phyloP scores from a whole-genome alignment of 352 stramenopile species.

The Phytophthora uliginosa region DNA sequence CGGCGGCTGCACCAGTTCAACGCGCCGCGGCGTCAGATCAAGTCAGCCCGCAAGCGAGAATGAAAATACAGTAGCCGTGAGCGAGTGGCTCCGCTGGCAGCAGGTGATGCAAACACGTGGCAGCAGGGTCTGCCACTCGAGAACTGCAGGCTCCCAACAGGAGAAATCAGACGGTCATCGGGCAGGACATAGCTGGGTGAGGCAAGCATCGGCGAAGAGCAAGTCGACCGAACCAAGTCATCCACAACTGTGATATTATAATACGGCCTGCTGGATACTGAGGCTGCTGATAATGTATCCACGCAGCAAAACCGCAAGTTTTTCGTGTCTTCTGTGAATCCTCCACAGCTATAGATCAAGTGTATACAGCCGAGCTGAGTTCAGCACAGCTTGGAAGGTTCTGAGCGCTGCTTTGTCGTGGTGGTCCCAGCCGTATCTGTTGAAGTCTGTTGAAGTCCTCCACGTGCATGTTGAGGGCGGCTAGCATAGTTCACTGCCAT shows the following conservation, averaged over 20 bases:
- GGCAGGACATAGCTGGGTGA: background rate
- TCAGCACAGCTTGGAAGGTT: background rate
- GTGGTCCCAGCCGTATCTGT: too few relatives aligned
- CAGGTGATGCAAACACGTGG: background rate
- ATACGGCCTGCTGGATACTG: background rate
- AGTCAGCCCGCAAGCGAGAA: slow-evolving; percentile 14
- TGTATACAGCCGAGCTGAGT: too few relatives aligned
- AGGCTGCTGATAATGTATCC: background rate
- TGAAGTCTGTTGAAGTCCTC: background rate
- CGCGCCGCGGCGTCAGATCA: slow-evolving; percentile 15
- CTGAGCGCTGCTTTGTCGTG: background rate
- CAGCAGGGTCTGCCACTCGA: background rate
- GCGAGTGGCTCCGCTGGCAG: background rate
- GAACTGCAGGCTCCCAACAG: background rate
- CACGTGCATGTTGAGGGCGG: background rate
- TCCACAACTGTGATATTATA: background rate
- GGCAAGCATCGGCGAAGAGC: background rate
- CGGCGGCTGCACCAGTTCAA: slow-evolving; percentile 24
- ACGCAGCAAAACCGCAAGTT: background rate
- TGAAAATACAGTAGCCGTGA: background rate
- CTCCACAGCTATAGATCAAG: background rate
- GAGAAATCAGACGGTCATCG: background rate
- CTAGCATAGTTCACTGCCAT: background rate
- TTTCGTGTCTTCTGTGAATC: background rate
- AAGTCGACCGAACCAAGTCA: background rate